phyloP scores from a whole-genome alignment of 2,329 filamentous ascomycete genomes.

The Cryphonectria radicalis region DNA sequence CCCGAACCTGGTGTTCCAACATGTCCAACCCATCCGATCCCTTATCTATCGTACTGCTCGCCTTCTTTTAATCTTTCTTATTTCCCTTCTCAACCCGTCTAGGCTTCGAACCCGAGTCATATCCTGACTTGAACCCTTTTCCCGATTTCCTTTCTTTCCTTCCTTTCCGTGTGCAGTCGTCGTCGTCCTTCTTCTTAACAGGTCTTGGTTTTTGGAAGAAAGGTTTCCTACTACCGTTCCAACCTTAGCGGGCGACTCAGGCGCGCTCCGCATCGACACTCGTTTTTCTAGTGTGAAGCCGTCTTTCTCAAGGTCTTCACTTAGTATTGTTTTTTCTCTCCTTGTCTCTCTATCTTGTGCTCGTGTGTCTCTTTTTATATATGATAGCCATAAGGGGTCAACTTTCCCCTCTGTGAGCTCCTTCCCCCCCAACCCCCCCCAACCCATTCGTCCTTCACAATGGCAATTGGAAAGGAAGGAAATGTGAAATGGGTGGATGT shows the following conservation, averaged over 20 bases:
- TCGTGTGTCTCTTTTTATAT: neutral
- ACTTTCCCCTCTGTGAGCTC: neutral
- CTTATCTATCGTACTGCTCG: conserved; percentile 9
- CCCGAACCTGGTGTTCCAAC: neutral
- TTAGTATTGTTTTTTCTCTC: neutral
- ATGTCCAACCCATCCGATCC: neutral
- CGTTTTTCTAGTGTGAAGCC: neutral
- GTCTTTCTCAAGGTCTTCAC: neutral
- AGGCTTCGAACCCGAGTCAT: neutral
- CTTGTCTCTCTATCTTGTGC: neutral
- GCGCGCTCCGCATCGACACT: conserved; percentile 12
- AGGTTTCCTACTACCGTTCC: neutral
- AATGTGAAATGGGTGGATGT: conserved; percentile 32
- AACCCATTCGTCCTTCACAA: conserved; percentile 29
- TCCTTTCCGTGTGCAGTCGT: neutral
- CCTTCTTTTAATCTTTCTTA: neutral
- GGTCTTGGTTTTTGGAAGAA: neutral
- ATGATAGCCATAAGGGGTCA: neutral
- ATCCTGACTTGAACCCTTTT: neutral
- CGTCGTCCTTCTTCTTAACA: neutral
- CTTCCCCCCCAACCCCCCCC: neutral
- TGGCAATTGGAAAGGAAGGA: conserved; percentile 30
- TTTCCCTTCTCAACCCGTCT: neutral
- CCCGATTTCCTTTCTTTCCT: neutral
- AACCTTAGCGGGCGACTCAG: neutral